phyloP scores from a whole-genome alignment of 1,139 yeast genomes.

The Diutina pseudorugosa region DNA sequence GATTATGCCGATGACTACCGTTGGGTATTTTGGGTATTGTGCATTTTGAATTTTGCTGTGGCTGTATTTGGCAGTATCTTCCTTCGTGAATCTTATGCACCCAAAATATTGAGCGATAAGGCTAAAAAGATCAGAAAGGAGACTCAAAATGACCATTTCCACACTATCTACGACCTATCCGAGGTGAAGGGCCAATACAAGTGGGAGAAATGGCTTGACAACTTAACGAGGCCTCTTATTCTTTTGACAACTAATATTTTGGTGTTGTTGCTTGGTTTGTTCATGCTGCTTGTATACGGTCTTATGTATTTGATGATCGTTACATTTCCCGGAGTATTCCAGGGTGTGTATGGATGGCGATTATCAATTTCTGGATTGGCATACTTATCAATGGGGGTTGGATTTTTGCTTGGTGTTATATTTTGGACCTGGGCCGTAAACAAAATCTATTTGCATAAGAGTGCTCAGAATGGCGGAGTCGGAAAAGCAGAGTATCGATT shows the following conservation, averaged over 20 bases:
- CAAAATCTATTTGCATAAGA: conserved; percentile 17
- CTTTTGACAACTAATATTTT: conserved; percentile 33
- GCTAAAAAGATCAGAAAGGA: conserved; percentile 30
- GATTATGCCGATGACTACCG: conserved; percentile 32
- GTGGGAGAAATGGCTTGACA: conserved; percentile 17
- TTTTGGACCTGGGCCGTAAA: conserved; percentile 27
- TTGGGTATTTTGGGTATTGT: conserved; percentile 51
- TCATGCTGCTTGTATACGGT: conserved; percentile 35
- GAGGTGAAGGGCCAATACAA: conserved; percentile 26
- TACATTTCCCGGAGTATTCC: conserved; percentile 28
- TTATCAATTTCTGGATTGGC: conserved; percentile 26
- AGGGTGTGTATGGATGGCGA: conserved; percentile 21
- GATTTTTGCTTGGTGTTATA: conserved; percentile 27
- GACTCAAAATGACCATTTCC: conserved; percentile 45
- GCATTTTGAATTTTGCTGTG: conserved; percentile 40
- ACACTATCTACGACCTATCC: conserved; percentile 42
- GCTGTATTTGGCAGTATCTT: conserved; percentile 31
- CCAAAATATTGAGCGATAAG: conserved; percentile 35
- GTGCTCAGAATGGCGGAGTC: conserved; percentile 21
- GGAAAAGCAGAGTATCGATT: conserved; percentile 32
- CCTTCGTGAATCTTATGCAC: conserved; percentile 48
- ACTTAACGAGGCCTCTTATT: conserved; percentile 28
- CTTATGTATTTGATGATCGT: conserved; percentile 36
- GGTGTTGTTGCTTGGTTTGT: conserved; percentile 29
- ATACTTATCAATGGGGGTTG: conserved; percentile 36